Evolutionary conservation across 768 basidiomycete species (phyloP).

Genomic region (Tephrocybe sp.): DNA sequence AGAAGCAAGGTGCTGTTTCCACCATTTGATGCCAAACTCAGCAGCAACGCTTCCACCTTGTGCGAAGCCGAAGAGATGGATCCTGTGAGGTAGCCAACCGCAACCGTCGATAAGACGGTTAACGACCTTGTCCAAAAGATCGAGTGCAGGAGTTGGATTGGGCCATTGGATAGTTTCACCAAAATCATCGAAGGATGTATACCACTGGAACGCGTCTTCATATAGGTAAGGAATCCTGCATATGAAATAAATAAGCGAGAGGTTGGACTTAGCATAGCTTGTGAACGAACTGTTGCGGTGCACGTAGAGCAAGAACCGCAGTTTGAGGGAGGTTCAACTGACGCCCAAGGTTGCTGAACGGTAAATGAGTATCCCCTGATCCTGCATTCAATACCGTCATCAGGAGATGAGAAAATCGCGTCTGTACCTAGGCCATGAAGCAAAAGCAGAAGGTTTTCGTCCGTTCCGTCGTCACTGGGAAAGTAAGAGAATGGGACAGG

Average conservation of each 20-base stretch:
- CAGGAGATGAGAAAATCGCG: not conserved
- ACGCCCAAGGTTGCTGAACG: constrained; percentile 73
- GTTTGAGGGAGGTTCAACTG: constrained; percentile 88
- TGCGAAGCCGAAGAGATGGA: constrained; percentile 87
- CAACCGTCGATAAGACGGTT: constrained; percentile 59
- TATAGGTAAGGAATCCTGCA: constrained; percentile 75
- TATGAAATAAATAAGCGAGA: constrained; percentile 1
- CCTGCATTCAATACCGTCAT: not conserved
- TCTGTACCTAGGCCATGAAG: constrained; percentile 81
- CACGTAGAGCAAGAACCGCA: constrained; percentile 77
- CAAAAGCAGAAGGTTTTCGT: constrained; percentile 82
- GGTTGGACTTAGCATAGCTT: not conserved
- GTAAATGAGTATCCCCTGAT: constrained; percentile 79
- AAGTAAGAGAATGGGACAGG: constrained; percentile 63
- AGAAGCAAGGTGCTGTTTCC: constrained; percentile 37
- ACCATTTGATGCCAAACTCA: constrained; percentile 63
- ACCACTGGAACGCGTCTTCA: constrained; percentile 86
- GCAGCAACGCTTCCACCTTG: constrained; percentile 82
- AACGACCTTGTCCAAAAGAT: constrained; percentile 52
- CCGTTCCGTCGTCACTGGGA: constrained; percentile 79
- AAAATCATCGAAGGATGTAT: constrained; percentile 74
- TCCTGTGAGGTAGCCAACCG: constrained; percentile 62
- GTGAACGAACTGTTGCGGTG: constrained; percentile 65
- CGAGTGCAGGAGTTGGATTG: constrained; percentile 70
- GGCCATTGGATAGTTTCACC: constrained; percentile 72